phyloP scores from a whole-genome alignment of 768 basidiomycete genomes.

The Pisolithus albus region DNA sequence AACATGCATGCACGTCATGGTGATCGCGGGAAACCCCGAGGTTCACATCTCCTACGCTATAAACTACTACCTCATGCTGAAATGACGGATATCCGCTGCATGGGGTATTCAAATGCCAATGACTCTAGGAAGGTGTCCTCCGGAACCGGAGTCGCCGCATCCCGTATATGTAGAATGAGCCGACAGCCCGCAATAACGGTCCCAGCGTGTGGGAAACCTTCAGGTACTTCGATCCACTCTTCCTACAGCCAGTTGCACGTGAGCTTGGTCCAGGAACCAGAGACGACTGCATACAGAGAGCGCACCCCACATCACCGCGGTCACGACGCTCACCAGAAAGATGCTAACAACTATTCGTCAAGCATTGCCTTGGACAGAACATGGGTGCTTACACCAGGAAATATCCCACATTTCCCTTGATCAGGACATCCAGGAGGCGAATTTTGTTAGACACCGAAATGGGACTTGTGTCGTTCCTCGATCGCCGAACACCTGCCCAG shows the following conservation, averaged over 20 bases:
- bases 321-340: background rate
- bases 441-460: background rate
- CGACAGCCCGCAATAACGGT: slow-evolving; percentile 3
- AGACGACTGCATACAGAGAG: background rate
- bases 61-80: no score
- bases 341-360: background rate
- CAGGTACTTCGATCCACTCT: slow-evolving; percentile 3
- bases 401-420: slow-evolving; percentile 4
- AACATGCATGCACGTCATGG: no score
- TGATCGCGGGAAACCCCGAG: no score
- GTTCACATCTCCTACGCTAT: no score
- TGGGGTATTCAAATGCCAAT: background rate
- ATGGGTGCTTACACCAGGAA: background rate
- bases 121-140: background rate
- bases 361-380: background rate
- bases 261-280: background rate
- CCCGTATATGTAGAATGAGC: slow-evolving; percentile 2
- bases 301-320: slow-evolving; percentile 3
- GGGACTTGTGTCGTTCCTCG: slow-evolving; percentile 7
- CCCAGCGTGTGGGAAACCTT: slow-evolving; percentile 1
- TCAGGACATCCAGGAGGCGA: slow-evolving; percentile 14
- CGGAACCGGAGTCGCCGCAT: background rate
- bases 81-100: background rate
- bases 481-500: slow-evolving; percentile 43
- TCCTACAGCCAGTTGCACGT: background rate